Evolutionary conservation across 2,329 filamentous ascomycete genomes (phyloP).

Genomic region (Penicillium sp.): DNA sequence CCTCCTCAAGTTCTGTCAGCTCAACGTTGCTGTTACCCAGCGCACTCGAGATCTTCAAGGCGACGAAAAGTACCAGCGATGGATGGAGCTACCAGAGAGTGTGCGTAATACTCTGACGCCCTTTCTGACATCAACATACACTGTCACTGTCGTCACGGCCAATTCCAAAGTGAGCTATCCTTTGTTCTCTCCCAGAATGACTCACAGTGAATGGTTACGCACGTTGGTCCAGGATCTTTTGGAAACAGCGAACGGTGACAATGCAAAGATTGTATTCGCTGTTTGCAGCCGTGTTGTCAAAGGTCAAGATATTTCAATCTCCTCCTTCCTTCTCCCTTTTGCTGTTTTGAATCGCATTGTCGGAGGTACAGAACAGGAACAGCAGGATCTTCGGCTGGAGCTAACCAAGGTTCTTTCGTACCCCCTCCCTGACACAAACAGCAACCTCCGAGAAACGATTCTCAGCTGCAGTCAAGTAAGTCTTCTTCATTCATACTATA

Average conservation of each 20-base stretch:
- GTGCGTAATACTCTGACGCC: slow-evolving; percentile 83
- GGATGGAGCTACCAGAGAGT: slow-evolving; percentile 75
- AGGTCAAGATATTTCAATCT: slow-evolving; percentile 82
- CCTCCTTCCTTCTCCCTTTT: slow-evolving; percentile 88
- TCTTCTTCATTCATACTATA: not conserved
- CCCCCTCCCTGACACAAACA: slow-evolving; percentile 56
- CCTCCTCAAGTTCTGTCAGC: slow-evolving; percentile 75
- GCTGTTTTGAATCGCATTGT: slow-evolving; percentile 81
- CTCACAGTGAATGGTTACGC: slow-evolving; percentile 81
- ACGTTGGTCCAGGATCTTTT: slow-evolving; percentile 81
- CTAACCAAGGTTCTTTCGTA: slow-evolving; percentile 74
- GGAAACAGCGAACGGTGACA: slow-evolving; percentile 73
- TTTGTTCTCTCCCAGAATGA: slow-evolving; percentile 70
- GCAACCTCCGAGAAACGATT: slow-evolving; percentile 72
- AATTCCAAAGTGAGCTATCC: slow-evolving; percentile 70
- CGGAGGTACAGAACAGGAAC: slow-evolving; percentile 68
- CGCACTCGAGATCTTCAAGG: slow-evolving; percentile 59
- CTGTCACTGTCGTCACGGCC: slow-evolving; percentile 65
- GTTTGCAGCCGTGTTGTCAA: slow-evolving; percentile 81
- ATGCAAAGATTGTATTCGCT: slow-evolving; percentile 77
- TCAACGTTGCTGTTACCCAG: slow-evolving; percentile 62
- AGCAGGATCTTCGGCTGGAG: slow-evolving; percentile 70
- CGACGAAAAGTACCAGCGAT: slow-evolving; percentile 70
- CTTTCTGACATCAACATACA: slow-evolving; percentile 83
- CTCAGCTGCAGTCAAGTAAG: slow-evolving; percentile 85